Evolutionary conservation across 257 asterid genomes (phyloP).

Genomic region (Solanum okadae): DNA sequence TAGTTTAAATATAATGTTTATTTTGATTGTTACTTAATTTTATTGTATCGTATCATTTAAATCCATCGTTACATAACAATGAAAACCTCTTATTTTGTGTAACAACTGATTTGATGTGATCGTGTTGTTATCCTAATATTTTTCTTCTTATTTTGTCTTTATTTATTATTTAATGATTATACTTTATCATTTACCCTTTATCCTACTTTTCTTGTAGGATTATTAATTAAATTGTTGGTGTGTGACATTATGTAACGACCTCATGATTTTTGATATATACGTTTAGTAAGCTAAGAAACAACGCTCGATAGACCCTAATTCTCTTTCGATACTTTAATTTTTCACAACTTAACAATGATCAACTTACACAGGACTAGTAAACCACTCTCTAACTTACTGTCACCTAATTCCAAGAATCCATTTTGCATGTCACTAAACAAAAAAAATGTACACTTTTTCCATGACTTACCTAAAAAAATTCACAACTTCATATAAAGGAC

Average conservation of each 20-base stretch:
- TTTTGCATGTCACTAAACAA: conserved; percentile 4
- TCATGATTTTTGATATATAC: not conserved
- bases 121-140: not conserved
- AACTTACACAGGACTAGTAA: not conserved
- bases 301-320: not conserved
- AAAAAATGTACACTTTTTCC: not conserved
- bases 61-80: too few species aligned
- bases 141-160: not conserved
- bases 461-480: not conserved
- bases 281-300: not conserved
- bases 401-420: conserved; percentile 9
- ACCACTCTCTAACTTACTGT: not conserved
- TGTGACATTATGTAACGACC: not conserved
- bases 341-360: not conserved
- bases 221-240: too few species aligned
- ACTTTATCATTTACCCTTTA: too few species aligned
- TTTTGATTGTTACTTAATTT: not conserved
- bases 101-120: not conserved
- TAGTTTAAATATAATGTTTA: too few species aligned
- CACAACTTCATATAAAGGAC: not conserved
- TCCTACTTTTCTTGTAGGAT: too few species aligned
- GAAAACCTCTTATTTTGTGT: not conserved
- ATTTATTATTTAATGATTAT: too few species aligned
- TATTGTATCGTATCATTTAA: too few species aligned
- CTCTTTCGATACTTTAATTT: not conserved